A percentile compares a stretch with the other conserved stretches of the same genome.
phyloP scores from a whole-genome alignment of 225 moss, liverwort and hornwort genomes.

The Antitrichia curtipendula region DNA sequence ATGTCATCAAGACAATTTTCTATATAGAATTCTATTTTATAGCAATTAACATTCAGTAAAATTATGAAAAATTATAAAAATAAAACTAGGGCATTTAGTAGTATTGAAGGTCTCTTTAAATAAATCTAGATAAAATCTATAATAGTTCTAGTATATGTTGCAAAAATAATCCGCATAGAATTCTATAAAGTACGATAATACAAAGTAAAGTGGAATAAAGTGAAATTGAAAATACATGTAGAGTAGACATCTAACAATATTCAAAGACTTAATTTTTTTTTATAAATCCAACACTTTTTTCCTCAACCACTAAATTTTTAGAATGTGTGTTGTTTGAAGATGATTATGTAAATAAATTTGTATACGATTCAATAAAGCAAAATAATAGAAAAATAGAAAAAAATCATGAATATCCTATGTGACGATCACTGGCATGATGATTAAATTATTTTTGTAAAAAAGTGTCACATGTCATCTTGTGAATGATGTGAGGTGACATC shows the following conservation, averaged over 20 bases:
- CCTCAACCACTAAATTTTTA: fast-evolving
- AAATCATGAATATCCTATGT: too few species aligned
- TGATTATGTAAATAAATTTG: too few species aligned
- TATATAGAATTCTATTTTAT: not conserved
- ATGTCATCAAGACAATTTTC: not conserved
- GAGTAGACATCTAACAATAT: not conserved
- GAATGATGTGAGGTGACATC: too few species aligned
- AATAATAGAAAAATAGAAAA: not conserved
- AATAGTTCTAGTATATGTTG: fast-evolving
- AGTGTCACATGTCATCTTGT: too few species aligned
- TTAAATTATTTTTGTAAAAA: too few species aligned
- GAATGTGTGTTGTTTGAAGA: not conserved
- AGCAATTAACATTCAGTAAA: not conserved
- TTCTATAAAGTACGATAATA: not conserved
- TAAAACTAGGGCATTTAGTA: not conserved
- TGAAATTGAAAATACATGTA: not conserved
- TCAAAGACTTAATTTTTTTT: not conserved
- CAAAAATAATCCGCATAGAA: fast-evolving
- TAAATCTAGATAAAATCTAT: not conserved
- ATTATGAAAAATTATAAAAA: not conserved
- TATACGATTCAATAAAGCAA: not conserved
- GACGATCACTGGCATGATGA: too few species aligned
- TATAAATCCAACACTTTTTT: not conserved
- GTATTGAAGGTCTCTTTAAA: not conserved
- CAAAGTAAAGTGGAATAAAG: not conserved